These are phyloP conservation scores for Geotrichum carabidarum DNA, from an alignment of 1,139 yeast genomes.

Conservation along the genomic window DNA sequence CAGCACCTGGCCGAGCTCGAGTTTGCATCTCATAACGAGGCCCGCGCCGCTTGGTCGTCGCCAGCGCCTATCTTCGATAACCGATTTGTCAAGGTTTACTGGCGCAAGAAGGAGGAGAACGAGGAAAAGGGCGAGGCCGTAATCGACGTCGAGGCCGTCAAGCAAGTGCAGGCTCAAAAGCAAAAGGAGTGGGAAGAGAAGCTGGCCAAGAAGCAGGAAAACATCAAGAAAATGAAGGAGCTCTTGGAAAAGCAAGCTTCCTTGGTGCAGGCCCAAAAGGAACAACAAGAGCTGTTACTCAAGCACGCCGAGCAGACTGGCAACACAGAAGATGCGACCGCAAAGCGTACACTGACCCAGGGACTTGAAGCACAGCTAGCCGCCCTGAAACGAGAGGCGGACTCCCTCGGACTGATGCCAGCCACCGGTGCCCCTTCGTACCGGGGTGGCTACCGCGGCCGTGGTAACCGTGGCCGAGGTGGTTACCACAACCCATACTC, in stretches of 20 bases:
- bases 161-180: conserved; percentile 38
- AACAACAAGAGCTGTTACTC: conserved; percentile 34
- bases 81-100: conserved; percentile 46
- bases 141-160: conserved; percentile 39
- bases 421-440: conserved; percentile 23
- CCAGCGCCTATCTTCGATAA: conserved; percentile 48
- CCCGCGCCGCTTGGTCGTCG: conserved; percentile 43
- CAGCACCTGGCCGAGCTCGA: conserved; percentile 40
- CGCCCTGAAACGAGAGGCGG: conserved; percentile 37
- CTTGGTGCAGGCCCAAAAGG: conserved; percentile 34
- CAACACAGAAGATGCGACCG: conserved; percentile 27
- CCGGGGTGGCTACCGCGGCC: conserved; percentile 18
- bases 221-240: conserved; percentile 36
- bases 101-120: conserved; percentile 32
- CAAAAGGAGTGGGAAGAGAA: conserved; percentile 44
- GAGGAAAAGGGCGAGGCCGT: conserved; percentile 24
- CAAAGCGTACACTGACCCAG: conserved; percentile 33
- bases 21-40: conserved; percentile 39
- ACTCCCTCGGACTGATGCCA: conserved; percentile 23
- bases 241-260: conserved; percentile 37
- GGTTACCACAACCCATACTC: conserved; percentile 24
- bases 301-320: conserved; percentile 29
- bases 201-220: conserved; percentile 36
- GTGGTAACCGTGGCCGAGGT: conserved; percentile 24
- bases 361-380: conserved; percentile 37